phyloP scores from a whole-genome alignment of 352 stramenopile species.

The Globisporangium ultimum region DNA sequence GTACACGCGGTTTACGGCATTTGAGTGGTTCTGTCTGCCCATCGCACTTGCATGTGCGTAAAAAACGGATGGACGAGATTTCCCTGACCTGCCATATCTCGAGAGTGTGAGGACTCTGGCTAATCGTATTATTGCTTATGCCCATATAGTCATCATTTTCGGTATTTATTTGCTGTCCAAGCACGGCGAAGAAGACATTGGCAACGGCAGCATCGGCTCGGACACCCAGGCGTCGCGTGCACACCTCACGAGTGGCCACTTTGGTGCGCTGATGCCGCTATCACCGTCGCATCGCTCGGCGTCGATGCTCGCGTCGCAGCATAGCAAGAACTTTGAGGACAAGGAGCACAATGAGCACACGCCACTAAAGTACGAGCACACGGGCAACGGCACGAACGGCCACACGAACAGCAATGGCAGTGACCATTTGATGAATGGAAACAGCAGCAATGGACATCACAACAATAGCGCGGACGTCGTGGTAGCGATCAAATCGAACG shows the following conservation, averaged over 20 bases:
- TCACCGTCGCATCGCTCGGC: conserved; percentile 50
- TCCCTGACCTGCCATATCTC: no score
- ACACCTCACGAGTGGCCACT: conserved; percentile 65
- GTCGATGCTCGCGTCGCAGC: conserved; percentile 30
- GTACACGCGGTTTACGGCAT: conserved; percentile 71
- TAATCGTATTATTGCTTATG: background rate
- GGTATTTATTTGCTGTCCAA: conserved; percentile 84
- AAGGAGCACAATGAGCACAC: conserved; percentile 36
- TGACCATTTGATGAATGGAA: no score
- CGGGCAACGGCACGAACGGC: no score
- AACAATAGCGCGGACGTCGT: no score
- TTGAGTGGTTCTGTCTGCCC: conserved; percentile 81
- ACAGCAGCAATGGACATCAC: no score
- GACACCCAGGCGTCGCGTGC: conserved; percentile 23
- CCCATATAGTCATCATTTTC: conserved; percentile 68
- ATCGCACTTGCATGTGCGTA: conserved; percentile 69
- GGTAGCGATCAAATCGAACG: no score
- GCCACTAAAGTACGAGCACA: conserved; percentile 20
- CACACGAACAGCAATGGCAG: no score
- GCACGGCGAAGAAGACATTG: conserved; percentile 52
- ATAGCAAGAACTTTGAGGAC: conserved; percentile 45
- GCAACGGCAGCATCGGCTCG: conserved; percentile 20
- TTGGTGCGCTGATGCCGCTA: conserved; percentile 78
- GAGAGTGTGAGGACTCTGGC: no score
- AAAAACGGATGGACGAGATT: no score